Evolutionary conservation across 2,329 filamentous ascomycete genomes (phyloP).

Genomic region (Neophaeococcomyces aloes): DNA sequence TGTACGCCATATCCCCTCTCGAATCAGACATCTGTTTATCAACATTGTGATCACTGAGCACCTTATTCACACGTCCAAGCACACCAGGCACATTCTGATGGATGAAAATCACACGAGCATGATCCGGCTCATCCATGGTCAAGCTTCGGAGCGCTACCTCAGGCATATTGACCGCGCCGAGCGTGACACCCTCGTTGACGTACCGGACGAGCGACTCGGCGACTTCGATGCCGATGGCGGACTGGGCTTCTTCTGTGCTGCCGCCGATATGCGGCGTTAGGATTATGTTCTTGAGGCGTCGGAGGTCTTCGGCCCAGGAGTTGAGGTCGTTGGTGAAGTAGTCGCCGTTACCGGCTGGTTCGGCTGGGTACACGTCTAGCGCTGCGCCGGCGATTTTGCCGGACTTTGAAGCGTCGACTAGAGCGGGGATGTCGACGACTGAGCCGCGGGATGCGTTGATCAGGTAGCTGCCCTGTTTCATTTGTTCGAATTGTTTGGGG

Average conservation of each 20-base stretch:
- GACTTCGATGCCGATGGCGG: slow-evolving; percentile 91
- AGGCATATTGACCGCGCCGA: slow-evolving; percentile 93
- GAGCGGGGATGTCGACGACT: slow-evolving; percentile 84
- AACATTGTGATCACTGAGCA: slow-evolving; percentile 90
- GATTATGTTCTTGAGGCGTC: slow-evolving; percentile 80
- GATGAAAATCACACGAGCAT: slow-evolving; percentile 90
- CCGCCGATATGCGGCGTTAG: slow-evolving; percentile 95
- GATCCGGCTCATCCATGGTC: slow-evolving; percentile 77
- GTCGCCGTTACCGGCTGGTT: slow-evolving; percentile 87
- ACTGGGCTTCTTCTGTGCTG: slow-evolving; percentile 94
- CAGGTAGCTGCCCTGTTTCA: slow-evolving; percentile 87
- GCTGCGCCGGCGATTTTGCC: slow-evolving; percentile 88
- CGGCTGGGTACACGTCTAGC: slow-evolving; percentile 90
- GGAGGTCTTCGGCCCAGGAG: slow-evolving; percentile 72
- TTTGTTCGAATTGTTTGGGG: slow-evolving; percentile 64
- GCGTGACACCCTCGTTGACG: slow-evolving; percentile 86
- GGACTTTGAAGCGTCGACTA: slow-evolving; percentile 74
- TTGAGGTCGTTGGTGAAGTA: slow-evolving; percentile 85
- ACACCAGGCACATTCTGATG: slow-evolving; percentile 96
- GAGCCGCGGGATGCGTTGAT: slow-evolving; percentile 93
- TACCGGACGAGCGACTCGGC: slow-evolving; percentile 79
- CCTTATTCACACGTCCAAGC: slow-evolving; percentile 87
- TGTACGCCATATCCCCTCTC: slow-evolving; percentile 83
- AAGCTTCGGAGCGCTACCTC: slow-evolving; percentile 84
- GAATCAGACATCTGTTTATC: slow-evolving; percentile 98